These are phyloP conservation scores for Hanseniaspora mollemarum DNA, from an alignment of 805 yeast genomes.

Conservation along the genomic window DNA sequence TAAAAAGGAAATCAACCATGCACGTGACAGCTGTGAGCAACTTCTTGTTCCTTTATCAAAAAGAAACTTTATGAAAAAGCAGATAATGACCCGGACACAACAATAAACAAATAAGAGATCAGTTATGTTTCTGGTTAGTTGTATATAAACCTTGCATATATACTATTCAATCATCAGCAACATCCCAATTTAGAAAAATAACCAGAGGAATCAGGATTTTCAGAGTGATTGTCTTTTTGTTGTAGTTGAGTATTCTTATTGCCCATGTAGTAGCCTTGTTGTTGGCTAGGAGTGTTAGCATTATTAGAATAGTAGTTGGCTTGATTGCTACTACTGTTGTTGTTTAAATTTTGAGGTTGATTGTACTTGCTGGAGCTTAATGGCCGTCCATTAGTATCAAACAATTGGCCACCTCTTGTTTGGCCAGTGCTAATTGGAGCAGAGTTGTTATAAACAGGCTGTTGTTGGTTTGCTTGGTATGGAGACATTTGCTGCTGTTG, in stretches of 20 bases:
- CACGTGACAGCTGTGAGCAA: too few species aligned
- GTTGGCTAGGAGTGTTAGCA: neutral
- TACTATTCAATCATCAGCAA: too few species aligned
- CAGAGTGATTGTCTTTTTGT: constrained; percentile 17
- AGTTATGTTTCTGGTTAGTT: too few species aligned
- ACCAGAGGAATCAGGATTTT: constrained; percentile 24
- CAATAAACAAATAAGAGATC: too few species aligned
- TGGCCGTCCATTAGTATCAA: constrained; percentile 23
- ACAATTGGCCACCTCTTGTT: constrained; percentile 28
- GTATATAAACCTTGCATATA: too few species aligned
- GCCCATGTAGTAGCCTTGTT: constrained; percentile 13
- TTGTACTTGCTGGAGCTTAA: constrained; percentile 19
- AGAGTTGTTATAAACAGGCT: neutral
- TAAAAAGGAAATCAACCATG: too few species aligned
- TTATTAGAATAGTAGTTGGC: neutral
- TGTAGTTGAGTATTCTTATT: constrained; percentile 8
- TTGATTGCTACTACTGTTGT: constrained; percentile 16
- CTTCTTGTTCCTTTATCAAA: too few species aligned
- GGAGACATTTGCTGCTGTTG: constrained; percentile 16
- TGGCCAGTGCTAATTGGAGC: constrained; percentile 18
- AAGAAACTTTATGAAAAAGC: too few species aligned
- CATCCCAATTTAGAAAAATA: constrained; percentile 30
- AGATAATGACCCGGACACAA: too few species aligned
- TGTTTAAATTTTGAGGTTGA: constrained; percentile 21
- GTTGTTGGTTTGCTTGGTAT: neutral